Percentiles rank a stretch among this genome's conserved stretches.
These are phyloP conservation scores for Boletus albobrunnescens DNA, from an alignment of 1,284 basidiomycete genomes.

Conservation along the genomic window DNA sequence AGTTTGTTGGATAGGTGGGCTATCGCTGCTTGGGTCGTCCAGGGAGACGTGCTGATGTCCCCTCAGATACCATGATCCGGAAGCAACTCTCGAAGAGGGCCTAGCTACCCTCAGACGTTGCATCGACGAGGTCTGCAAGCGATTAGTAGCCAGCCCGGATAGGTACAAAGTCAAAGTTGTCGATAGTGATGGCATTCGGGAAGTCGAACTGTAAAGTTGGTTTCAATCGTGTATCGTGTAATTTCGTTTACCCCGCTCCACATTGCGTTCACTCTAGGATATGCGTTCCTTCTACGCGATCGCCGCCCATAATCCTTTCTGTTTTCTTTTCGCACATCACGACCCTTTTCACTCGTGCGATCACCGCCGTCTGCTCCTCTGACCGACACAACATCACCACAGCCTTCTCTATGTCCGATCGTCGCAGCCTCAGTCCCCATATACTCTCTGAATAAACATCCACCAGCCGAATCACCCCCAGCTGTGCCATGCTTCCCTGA, in stretches of 20 bases:
- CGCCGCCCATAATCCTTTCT: conserved; percentile 54
- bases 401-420: conserved; percentile 40
- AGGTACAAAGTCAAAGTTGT: conserved; percentile 88
- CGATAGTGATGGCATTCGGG: conserved; percentile 84
- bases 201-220: conserved; percentile 61
- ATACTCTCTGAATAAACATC: conserved; percentile 55
- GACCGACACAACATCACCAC: conserved; percentile 1
- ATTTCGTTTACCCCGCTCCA: background rate
- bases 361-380: conserved; percentile 13
- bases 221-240: conserved; percentile 8
- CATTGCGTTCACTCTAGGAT: conserved; percentile 23
- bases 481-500: conserved; percentile 23
- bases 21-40: background rate
- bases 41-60: conserved; percentile 8
- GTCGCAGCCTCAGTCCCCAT: conserved; percentile 47
- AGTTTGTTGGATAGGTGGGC: conserved; percentile 86
- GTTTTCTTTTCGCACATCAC: conserved; percentile 50
- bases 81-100: conserved; percentile 80
- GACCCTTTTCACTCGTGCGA: conserved; percentile 37
- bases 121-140: conserved; percentile 83
- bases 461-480: conserved; percentile 43
- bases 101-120: conserved; percentile 81
- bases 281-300: conserved; percentile 40
- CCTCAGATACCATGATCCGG: conserved; percentile 77
- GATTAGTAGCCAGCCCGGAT: conserved; percentile 78